Evolutionary conservation across 2,329 filamentous ascomycete genomes (phyloP), one percentile per base, ranked within the genome.

Genomic region (Pseudogymnoascus sp.): DNA sequence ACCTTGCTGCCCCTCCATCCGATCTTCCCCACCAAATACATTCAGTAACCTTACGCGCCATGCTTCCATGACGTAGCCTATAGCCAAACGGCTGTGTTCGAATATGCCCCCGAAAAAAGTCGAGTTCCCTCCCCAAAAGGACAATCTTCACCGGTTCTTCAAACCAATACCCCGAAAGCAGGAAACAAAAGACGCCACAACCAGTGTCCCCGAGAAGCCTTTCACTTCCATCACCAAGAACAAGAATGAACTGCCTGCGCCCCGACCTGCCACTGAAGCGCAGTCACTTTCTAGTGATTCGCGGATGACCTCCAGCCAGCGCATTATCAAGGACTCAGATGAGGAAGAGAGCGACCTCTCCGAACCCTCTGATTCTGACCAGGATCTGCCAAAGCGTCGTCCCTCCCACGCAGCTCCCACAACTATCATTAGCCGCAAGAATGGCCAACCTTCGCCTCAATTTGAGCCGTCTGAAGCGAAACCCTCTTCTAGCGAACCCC

Each of bases 81-180:
- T 6, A 54, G 47, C 47, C 47, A 33, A 33, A 54, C 28, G 47
- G 47, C 47, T 33, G 47, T 54, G 47, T 33, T 35, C 28, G 47
- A 54, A 54, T 33, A 54, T 54, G 47, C 47, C 47, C 8, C 47
- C 47, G 3, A 33, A 54, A 54, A 54, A 54, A 54, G 47, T 33
- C 28, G 33, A 54, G 16, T 33, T 33, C 9, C 47, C 47, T 20
- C 47, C 47, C 12, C 47, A 54, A 14, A 54, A 54, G 28, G 16
- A 7, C 28, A 64, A 58, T 7, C 65, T 74, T 60, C 41, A 9
- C 28, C 58, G 30, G 57, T 75, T 78, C 62, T 76, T 83, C 75
- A 87, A 61, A 88, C 92, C 39, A 80, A 79, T 50, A 86, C 83
- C 60, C 92, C 89, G 0, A 89, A 92, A 68, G 87, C 88, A 8